phyloP scores from a whole-genome alignment of 441 rosid genomes.

The Isatis lusitanica region DNA sequence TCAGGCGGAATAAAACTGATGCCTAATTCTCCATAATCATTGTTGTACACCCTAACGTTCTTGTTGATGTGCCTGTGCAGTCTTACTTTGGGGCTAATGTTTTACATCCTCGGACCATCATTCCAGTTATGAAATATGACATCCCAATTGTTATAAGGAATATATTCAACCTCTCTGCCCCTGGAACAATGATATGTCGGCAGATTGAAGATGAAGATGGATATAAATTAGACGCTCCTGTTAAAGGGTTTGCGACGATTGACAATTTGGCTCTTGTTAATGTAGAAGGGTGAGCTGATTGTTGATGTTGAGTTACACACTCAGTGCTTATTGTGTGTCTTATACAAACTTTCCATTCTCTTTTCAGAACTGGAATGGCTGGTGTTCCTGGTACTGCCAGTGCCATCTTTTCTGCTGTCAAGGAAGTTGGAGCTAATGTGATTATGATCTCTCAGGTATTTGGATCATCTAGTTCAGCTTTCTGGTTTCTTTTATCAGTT shows the following conservation, averaged over 20 bases:
- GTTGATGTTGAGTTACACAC: slow-evolving; percentile 8
- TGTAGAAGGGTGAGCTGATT: slow-evolving; percentile 86
- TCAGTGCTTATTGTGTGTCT: not conserved
- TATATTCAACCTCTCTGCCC: slow-evolving; percentile 78
- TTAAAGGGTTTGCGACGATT: slow-evolving; percentile 92
- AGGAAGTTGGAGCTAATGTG: slow-evolving; percentile 96
- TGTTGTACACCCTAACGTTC: slow-evolving; percentile 29
- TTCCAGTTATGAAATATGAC: slow-evolving; percentile 88
- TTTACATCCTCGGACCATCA: slow-evolving; percentile 95
- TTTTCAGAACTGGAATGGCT: slow-evolving; percentile 94
- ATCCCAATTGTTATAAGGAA: slow-evolving; percentile 94
- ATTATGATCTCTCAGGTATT: slow-evolving; percentile 92
- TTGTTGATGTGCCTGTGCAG: slow-evolving; percentile 48
- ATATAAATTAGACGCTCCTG: slow-evolving; percentile 53
- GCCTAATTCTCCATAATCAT: slow-evolving; percentile 10
- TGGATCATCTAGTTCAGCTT: slow-evolving; percentile 15
- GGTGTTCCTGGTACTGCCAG: slow-evolving; percentile 98
- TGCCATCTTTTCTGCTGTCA: slow-evolving; percentile 89
- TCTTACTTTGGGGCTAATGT: slow-evolving; percentile 98
- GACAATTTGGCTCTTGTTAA: slow-evolving; percentile 94
- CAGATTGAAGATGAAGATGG: slow-evolving; percentile 52
- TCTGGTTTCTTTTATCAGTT: slow-evolving; percentile 5
- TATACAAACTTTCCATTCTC: slow-evolving; percentile 3
- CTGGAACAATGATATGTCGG: slow-evolving; percentile 86
- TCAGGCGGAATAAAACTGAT: not conserved